These are phyloP conservation scores for Colletotrichum salicis DNA, from an alignment of 2,329 filamentous ascomycete genomes.

Conservation along the genomic window DNA sequence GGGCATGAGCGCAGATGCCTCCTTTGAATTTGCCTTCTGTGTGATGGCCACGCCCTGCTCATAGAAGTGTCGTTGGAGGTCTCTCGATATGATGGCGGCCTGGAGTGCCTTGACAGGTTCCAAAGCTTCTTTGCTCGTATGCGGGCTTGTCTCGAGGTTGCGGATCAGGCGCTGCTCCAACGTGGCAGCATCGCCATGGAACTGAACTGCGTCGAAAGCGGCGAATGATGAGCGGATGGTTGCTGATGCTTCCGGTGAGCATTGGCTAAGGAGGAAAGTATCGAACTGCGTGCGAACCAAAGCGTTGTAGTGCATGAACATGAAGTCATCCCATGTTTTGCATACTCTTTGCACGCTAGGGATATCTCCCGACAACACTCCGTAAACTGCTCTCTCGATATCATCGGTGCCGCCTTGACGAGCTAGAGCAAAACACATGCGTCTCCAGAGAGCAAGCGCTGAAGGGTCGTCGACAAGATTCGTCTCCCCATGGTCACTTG, in stretches of 20 bases:
- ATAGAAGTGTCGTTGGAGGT: slow-evolving; percentile 66
- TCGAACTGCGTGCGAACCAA: slow-evolving; percentile 84
- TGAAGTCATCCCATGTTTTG: slow-evolving; percentile 83
- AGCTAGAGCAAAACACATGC: slow-evolving; percentile 78
- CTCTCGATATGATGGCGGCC: slow-evolving; percentile 76
- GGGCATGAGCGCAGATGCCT: slow-evolving; percentile 44
- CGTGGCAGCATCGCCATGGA: slow-evolving; percentile 65
- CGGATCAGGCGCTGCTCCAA: slow-evolving; percentile 69
- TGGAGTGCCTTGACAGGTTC: slow-evolving; percentile 80
- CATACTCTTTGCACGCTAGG: slow-evolving; percentile 81
- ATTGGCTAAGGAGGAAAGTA: slow-evolving; percentile 69
- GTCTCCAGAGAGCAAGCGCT: slow-evolving; percentile 75
- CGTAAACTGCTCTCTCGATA: slow-evolving; percentile 91
- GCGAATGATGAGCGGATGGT: slow-evolving; percentile 68
- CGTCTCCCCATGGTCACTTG: slow-evolving; percentile 53
- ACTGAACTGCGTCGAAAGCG: slow-evolving; percentile 72
- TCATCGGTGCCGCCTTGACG: slow-evolving; percentile 76
- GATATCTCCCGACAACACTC: slow-evolving; percentile 86
- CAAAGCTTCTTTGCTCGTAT: slow-evolving; percentile 67
- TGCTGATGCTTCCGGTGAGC: slow-evolving; percentile 63
- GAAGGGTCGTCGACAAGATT: slow-evolving; percentile 54
- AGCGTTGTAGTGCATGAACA: slow-evolving; percentile 91
- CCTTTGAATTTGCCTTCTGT: slow-evolving; percentile 51
- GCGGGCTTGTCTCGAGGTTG: slow-evolving; percentile 66
- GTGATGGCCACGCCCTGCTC: slow-evolving; percentile 67